Evolutionary conservation across 1,139 yeast genomes (phyloP), one percentile per base, ranked within the genome.

Genomic region (Pichia sorboxylosa): DNA sequence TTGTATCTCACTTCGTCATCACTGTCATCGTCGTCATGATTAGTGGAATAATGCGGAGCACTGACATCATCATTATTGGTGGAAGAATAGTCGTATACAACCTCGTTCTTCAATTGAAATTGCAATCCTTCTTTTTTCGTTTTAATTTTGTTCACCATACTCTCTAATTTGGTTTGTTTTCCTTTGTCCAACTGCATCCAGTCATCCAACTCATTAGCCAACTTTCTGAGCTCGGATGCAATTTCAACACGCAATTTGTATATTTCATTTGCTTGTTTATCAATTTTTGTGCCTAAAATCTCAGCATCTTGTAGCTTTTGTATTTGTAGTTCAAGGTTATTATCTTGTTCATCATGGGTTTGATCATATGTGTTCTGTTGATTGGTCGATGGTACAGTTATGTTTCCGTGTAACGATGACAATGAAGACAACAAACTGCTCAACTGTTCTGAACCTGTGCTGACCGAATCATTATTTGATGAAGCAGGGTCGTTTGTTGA

Each of bases 161-260:
- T 55, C n/a, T 58, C 53, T 22, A 76, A 57, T 25, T 66, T 61
- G 24, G 48, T 48, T 21, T 62, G 47, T 43, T 65, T 69, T 7
- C 54, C 50, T 13, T 65, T 64, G 40, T 73, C 77, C 2, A 68
- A 55, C 27, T 56, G 49, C 18, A 64, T 39, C 32, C 70, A 65
- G 23, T 64, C 69, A 24, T 59, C 55, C 28, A 69, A 57, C 5
- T 59, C 48, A 6, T 49, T 54, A 5, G 63, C 51, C 33, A 75
- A 52, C 27, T 57, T 57, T 25, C 64, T 59, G 40, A 77, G 55
- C 32, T 63, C 66, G 10, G 47, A 45, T 16, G 65, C 47, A 15
- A 73, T 56, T 28, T 61, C 62, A 10, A 43, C 38, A 38, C 76
- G 58, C 5, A 64, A 51, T 7, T 49, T 49, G 5, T 35, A 21